Conservation (phyloP, 176 grass and related monocot genomes). For the Paspalum vaginatum region DNA sequence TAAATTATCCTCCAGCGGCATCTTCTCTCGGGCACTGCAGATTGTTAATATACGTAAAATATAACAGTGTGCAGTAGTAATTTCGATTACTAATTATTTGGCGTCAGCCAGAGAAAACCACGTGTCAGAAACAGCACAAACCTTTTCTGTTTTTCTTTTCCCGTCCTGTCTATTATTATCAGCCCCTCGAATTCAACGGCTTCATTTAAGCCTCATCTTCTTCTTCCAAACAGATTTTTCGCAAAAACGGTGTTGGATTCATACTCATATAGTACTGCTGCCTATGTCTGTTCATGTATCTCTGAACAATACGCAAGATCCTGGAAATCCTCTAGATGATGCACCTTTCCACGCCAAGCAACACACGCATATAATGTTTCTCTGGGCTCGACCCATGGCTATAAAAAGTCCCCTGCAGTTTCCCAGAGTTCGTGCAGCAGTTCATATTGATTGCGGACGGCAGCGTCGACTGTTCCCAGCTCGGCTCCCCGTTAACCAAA, state of each 20-base stretch:
- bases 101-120: not conserved
- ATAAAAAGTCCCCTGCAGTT: slow-evolving; percentile 23
- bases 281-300: not conserved
- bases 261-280: not conserved
- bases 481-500: not conserved
- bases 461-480: slow-evolving; percentile 26
- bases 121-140: too few relatives aligned
- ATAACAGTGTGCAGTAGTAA: too few relatives aligned
- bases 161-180: too few relatives aligned
- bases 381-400: not conserved
- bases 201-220: too few relatives aligned
- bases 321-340: not conserved
- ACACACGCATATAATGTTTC: not conserved
- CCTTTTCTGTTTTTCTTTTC: not conserved
- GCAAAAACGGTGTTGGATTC: not conserved
- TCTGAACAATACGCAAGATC: not conserved
- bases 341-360: not conserved
- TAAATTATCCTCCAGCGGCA: not conserved
- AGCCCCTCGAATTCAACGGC: too few relatives aligned
- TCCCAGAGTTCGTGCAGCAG: slow-evolving; percentile 31
- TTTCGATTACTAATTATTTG: not conserved
- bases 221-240: not conserved
- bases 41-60: not conserved
- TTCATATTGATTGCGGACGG: not conserved
- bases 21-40: slow-evolving; percentile 11